Evolutionary conservation across 164 flowering plant genomes (phyloP).

Genomic region (Sedum album): DNA sequence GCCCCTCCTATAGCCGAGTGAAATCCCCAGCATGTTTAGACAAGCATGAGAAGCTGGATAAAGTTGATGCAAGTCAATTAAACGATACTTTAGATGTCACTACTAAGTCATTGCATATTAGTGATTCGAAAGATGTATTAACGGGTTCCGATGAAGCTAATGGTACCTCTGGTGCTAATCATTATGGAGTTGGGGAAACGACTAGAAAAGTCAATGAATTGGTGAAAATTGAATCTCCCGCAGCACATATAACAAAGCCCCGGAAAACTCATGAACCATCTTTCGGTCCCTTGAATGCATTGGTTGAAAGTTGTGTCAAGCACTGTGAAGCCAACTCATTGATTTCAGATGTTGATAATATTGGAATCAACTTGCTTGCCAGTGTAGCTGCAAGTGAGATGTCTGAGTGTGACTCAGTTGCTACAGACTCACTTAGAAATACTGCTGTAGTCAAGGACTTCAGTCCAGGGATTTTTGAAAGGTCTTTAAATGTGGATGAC

Average conservation of each 20-base stretch:
- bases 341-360: background rate
- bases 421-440: background rate
- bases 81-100: conserved; percentile 33
- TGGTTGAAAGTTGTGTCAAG: background rate
- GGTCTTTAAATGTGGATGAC: background rate
- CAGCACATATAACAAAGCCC: background rate
- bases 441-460: conserved; percentile 24
- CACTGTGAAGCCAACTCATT: background rate
- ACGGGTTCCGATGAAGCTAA: conserved; percentile 49
- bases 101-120: conserved; percentile 53
- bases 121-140: conserved; percentile 45
- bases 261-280: background rate
- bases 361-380: background rate
- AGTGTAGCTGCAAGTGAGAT: background rate
- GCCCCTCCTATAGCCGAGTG: conserved; percentile 24
- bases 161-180: background rate
- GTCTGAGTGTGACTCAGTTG: background rate
- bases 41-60: conserved; percentile 17
- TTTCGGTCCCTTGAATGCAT: background rate
- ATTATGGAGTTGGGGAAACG: background rate
- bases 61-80: conserved; percentile 30
- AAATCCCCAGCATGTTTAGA: conserved; percentile 29
- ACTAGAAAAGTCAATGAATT: background rate
- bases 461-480: conserved; percentile 6
- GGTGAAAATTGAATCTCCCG: background rate